Evolutionary conservation across 2,329 filamentous ascomycete species (phyloP), one percentile per base, ranked within the genome.

Genomic region (Aspergillus unguis): DNA sequence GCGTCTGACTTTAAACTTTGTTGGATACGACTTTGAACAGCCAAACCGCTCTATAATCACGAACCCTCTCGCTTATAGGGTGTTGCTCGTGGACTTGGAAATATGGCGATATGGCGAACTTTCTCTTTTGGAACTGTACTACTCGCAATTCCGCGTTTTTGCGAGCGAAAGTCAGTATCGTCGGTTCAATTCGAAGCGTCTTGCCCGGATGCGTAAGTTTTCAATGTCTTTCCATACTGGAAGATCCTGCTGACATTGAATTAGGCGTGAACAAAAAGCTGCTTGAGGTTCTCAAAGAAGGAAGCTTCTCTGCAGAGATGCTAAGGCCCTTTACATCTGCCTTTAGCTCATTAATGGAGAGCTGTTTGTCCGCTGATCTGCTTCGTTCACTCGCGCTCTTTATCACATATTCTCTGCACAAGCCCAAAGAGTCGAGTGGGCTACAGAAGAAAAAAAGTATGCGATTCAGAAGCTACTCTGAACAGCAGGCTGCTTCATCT

Each of bases 41-140:
- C 89, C 91, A 0, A 84, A 90, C 53, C 86, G 92, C 53, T 96
- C 92, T 1, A 89, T 96, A 62, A 95, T 99, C 66, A 88, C 95
- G 61, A 99, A 99, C 63, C 92, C 94, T 0, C 80, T 99, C 56
- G 94, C 92, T 3, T 99, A 97, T 71, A 86, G 94, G 42, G 86
- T 96, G 32, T 78, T 99, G 17, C 79, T 99, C 28, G 89, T 97
- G 49, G 94, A 99, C 70, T 84, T 95, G 59, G 92, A 96, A 63
- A 87, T 92, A 23, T 99, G 94, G 94, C 84, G 92, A 58, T 86
- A 84, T 70, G 88, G 88, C 25, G 86, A 88, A 32, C 68, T 84
- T 4, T 80, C 85, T 17, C 89, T 92, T 0, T 90, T 96, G 65
- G 86, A 88, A 62, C 77, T 96, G 26, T 99, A 97, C 71, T 97